Conservation (phyloP, 805 yeast genomes). For the Candida pseudofarinosa region DNA sequence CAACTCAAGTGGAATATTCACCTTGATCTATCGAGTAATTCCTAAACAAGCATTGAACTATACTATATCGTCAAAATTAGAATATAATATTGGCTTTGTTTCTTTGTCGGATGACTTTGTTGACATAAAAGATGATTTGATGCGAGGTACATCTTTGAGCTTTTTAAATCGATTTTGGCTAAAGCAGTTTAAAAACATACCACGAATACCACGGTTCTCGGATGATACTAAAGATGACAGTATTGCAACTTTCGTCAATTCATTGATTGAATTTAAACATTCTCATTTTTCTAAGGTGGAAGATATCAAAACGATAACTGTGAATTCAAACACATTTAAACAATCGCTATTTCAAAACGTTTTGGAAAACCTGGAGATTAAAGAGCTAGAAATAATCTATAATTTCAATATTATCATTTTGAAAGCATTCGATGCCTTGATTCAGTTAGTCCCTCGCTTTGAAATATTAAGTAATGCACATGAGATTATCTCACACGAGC, state of each 20-base stretch:
- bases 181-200: slow-evolving; percentile 13
- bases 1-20: slow-evolving; percentile 15
- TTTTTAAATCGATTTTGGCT: slow-evolving; percentile 21
- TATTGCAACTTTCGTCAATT: slow-evolving; percentile 11
- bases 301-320: slow-evolving; percentile 1
- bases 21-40: slow-evolving; percentile 19
- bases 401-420: slow-evolving; percentile 19
- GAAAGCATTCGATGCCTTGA: slow-evolving; percentile 11
- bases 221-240: slow-evolving; percentile 5
- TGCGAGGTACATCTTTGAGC: slow-evolving; percentile 19
- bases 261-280: slow-evolving; percentile 14
- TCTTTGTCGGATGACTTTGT: slow-evolving; percentile 5
- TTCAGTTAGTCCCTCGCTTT: slow-evolving; percentile 2
- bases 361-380: slow-evolving; percentile 13
- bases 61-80: slow-evolving; percentile 20
- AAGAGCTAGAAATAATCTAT: slow-evolving; percentile 16
- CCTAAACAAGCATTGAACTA: slow-evolving; percentile 27
- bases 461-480: slow-evolving; percentile 3
- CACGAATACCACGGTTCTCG: slow-evolving; percentile 14
- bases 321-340: neutral
- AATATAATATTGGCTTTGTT: slow-evolving; percentile 22
- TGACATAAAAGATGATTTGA: neutral
- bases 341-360: slow-evolving; percentile 12
- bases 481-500: slow-evolving; percentile 12
- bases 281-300: slow-evolving; percentile 2